phyloP scores from a whole-genome alignment of 805 yeast species.

The Saccharomycopsis sp. region DNA sequence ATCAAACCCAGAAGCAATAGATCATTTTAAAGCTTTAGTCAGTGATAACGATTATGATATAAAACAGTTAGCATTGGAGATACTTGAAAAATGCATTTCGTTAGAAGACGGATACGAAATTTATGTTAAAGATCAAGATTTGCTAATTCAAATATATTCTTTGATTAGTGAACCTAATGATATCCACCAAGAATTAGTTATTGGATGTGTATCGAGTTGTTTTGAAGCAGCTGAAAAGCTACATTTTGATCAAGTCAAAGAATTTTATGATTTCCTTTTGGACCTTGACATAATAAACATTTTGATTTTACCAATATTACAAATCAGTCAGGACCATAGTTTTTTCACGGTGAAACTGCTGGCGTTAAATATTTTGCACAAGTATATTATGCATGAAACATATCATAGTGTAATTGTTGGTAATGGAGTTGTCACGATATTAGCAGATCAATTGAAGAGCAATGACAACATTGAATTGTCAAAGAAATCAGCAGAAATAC shows the following conservation, averaged over 20 bases:
- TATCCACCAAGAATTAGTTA: background rate
- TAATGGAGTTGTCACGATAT: too few relatives aligned
- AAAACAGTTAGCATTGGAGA: background rate
- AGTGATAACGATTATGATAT: background rate
- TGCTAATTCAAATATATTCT: background rate
- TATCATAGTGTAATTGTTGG: too few relatives aligned
- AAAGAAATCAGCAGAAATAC: too few relatives aligned
- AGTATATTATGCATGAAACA: too few relatives aligned
- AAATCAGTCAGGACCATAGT: background rate
- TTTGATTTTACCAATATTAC: background rate
- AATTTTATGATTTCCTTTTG: background rate
- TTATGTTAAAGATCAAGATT: background rate
- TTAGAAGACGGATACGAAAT: background rate
- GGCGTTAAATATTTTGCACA: too few relatives aligned
- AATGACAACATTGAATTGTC: too few relatives aligned
- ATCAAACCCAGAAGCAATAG: background rate
- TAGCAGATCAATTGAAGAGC: too few relatives aligned
- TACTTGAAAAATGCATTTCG: background rate
- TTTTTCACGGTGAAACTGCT: background rate
- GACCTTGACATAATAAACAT: background rate
- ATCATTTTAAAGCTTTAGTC: background rate
- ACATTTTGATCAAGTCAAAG: background rate
- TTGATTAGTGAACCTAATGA: background rate
- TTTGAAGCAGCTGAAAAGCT: background rate
- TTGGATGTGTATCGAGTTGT: background rate